A percentile compares a stretch with the other conserved stretches of the same genome.
Conservation (phyloP, 768 basidiomycete species). For the Clavulina sp. region DNA sequence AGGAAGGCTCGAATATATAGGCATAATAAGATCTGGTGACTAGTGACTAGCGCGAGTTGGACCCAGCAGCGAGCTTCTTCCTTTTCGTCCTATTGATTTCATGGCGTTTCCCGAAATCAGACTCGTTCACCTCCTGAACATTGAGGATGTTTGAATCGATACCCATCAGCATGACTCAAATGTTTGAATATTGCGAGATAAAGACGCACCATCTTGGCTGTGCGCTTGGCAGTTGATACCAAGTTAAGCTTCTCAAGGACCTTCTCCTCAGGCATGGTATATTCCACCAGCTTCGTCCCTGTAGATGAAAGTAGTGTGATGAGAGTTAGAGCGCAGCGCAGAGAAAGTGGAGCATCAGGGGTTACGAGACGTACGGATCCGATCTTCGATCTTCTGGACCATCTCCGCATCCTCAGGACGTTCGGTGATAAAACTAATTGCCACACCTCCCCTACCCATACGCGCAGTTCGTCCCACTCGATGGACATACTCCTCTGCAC, state of each 20-base stretch:
- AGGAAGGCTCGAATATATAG: not conserved
- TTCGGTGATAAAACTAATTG: constrained; percentile 90
- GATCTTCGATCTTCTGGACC: constrained; percentile 64
- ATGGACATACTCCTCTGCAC: constrained; percentile 85
- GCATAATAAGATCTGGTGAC: not conserved
- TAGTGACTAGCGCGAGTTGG: no score
- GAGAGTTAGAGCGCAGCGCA: not conserved
- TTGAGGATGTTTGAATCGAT: not conserved
- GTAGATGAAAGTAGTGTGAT: not conserved
- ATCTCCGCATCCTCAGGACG: constrained; percentile 59
- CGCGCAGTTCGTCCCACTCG: constrained; percentile 88
- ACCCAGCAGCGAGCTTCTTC: constrained; percentile 11
- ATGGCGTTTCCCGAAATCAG: constrained; percentile 78
- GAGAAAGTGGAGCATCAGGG: not conserved
- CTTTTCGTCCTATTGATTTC: constrained; percentile 58
- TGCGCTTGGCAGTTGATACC: constrained; percentile 83
- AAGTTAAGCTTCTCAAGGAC: constrained; percentile 73
- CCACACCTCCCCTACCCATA: constrained; percentile 74
- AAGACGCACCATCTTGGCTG: constrained; percentile 74
- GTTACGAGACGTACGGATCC: constrained; percentile 47
- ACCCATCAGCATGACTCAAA: not conserved
- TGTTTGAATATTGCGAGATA: not conserved
- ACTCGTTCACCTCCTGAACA: constrained; percentile 68
- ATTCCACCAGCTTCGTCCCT: constrained; percentile 63
- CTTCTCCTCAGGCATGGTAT: constrained; percentile 57